Evolutionary conservation across 2,329 filamentous ascomycete species (phyloP).

Genomic region (Ophiobolus disseminans): DNA sequence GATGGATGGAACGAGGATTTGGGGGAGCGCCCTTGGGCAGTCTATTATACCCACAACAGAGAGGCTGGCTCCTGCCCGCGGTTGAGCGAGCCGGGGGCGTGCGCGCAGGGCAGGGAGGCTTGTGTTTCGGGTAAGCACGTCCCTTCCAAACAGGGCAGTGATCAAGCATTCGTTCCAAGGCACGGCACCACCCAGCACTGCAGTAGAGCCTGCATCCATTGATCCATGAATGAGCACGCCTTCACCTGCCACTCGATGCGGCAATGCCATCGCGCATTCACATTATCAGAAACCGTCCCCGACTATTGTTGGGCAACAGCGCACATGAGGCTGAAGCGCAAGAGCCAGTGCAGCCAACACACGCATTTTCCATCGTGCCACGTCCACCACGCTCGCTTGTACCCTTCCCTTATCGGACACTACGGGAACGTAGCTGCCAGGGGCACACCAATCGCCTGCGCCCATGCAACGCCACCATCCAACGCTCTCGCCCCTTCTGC

Average conservation of each 20-base stretch:
- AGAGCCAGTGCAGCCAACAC: neutral
- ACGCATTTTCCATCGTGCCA: constrained; percentile 6
- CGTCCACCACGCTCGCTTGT: constrained; percentile 13
- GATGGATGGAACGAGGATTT: constrained; percentile 7
- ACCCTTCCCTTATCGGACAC: constrained; percentile 19
- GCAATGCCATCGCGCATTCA: neutral
- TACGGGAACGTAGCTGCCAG: constrained; percentile 21
- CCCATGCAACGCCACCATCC: neutral
- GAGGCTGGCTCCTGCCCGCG: constrained; percentile 1
- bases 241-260: neutral
- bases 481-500: neutral
- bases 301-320: no score
- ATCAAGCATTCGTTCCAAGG: constrained; percentile 29
- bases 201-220: constrained; percentile 7
- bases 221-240: constrained; percentile 1
- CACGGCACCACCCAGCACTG: constrained; percentile 12
- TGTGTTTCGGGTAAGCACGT: constrained; percentile 17
- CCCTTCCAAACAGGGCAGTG: constrained; percentile 11
- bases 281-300: no score
- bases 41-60: constrained; percentile 19
- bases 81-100: neutral
- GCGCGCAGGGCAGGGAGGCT: constrained; percentile 11
- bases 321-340: no score
- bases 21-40: no score
- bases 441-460: constrained; percentile 12